Conservation (phyloP, 2,329 filamentous ascomycete species). For the Aspergillus ruber region DNA sequence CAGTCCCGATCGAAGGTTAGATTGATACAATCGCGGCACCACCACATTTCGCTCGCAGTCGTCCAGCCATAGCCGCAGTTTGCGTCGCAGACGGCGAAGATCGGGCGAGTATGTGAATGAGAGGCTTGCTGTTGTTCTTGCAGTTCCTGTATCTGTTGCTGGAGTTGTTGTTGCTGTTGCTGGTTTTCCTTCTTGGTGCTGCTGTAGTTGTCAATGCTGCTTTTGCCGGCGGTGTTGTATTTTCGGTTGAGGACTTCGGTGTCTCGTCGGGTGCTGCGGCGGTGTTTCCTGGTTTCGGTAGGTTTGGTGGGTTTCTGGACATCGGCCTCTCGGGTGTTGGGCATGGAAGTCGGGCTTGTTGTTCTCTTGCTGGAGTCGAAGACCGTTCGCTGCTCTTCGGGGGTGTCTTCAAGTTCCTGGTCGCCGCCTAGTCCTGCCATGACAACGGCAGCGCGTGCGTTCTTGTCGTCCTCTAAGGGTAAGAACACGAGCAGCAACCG, state of each 20-base stretch:
- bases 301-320: no score
- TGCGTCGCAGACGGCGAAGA: constrained; percentile 10
- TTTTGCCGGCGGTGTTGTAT: background rate
- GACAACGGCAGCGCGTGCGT: constrained; percentile 9
- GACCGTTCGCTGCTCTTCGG: background rate
- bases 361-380: background rate
- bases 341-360: background rate
- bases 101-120: background rate
- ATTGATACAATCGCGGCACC: constrained; percentile 23
- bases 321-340: no score
- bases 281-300: background rate
- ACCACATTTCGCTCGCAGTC: constrained; percentile 20
- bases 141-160: background rate
- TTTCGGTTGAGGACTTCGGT: background rate
- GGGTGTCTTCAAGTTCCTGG: background rate
- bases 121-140: background rate
- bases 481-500: constrained; percentile 15
- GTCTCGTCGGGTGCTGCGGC: background rate
- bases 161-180: background rate
- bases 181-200: background rate
- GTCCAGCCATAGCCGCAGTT: constrained; percentile 12
- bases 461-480: constrained; percentile 14
- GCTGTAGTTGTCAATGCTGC: background rate
- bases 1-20: constrained; percentile 17
- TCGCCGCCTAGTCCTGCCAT: constrained; percentile 9